Percentiles rank a stretch among this genome's conserved stretches.
phyloP scores from a whole-genome alignment of 1,284 basidiomycete genomes.

The Tilletia indica region DNA sequence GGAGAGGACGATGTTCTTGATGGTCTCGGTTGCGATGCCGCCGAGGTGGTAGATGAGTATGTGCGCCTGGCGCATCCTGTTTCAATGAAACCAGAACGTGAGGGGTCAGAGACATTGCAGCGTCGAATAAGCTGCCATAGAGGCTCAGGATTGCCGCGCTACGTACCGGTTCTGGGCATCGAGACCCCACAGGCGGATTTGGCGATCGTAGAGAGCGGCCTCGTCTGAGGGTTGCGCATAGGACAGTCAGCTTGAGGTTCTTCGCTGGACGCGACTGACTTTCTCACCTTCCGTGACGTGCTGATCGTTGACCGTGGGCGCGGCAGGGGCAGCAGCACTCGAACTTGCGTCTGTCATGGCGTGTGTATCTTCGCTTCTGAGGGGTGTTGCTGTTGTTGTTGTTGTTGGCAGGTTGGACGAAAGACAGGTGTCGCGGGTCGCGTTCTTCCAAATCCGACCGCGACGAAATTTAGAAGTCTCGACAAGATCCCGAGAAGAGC shows the following conservation, averaged over 20 bases:
- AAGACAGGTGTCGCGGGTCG: too few relatives aligned
- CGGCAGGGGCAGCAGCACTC: too few relatives aligned
- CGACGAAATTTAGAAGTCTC: too few relatives aligned
- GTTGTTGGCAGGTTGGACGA: too few relatives aligned
- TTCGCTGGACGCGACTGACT: neutral
- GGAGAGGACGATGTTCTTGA: conserved; percentile 78
- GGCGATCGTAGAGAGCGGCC: conserved; percentile 87
- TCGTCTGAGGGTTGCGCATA: conserved; percentile 62
- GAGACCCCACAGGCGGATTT: conserved; percentile 95
- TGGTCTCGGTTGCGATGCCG: conserved; percentile 87
- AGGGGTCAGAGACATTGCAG: conserved; percentile 19
- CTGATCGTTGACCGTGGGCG: neutral
- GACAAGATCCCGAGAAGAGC: too few relatives aligned
- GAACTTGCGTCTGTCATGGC: too few relatives aligned
- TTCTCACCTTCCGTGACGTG: conserved; percentile 10
- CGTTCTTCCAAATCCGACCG: too few relatives aligned
- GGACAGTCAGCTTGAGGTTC: neutral
- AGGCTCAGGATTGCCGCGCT: conserved; percentile 4
- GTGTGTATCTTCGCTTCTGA: too few relatives aligned
- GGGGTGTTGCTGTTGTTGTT: too few relatives aligned
- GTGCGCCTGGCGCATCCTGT: conserved; percentile 64
- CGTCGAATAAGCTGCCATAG: too few relatives aligned
- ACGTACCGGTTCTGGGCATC: conserved; percentile 89
- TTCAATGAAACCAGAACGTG: conserved; percentile 17
- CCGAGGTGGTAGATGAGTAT: conserved; percentile 79